Evolutionary conservation across 2,329 filamentous ascomycete species (phyloP).

Genomic region (Pseudocercospora macadamiae): DNA sequence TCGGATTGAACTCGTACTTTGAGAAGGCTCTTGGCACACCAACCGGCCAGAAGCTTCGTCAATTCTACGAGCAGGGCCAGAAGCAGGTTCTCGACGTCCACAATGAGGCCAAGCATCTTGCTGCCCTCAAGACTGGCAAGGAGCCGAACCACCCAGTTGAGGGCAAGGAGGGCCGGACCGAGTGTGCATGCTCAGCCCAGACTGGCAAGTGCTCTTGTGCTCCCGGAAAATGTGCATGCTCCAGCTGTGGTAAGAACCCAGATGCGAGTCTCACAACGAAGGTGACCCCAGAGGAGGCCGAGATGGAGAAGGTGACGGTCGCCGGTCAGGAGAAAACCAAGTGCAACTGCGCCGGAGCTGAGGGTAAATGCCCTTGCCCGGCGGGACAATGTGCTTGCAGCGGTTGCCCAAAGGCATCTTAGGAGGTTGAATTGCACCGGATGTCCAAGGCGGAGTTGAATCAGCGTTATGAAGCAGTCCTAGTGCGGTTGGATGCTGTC

Average conservation of each 20-base stretch:
- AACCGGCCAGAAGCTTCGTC: conserved; percentile 82
- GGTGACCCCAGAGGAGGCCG: conserved; percentile 36
- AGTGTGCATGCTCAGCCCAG: conserved; percentile 50
- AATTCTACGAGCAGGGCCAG: conserved; percentile 82
- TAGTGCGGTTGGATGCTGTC: neutral
- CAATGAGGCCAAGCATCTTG: conserved; percentile 82
- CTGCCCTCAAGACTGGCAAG: conserved; percentile 75
- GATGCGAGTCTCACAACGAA: conserved; percentile 32
- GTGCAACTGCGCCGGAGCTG: conserved; percentile 54
- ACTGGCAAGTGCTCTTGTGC: conserved; percentile 49
- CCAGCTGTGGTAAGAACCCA: conserved; percentile 52
- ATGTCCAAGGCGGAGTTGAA: neutral
- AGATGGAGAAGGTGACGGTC: conserved; percentile 55
- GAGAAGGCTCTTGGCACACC: conserved; percentile 88
- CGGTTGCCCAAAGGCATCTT: conserved; percentile 49
- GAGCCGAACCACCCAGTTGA: conserved; percentile 47
- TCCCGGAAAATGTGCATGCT: conserved; percentile 51
- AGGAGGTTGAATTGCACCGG: conserved; percentile 4
- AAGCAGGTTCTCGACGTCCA: conserved; percentile 96
- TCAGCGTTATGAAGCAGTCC: neutral
- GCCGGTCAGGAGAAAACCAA: conserved; percentile 50
- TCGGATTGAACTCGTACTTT: conserved; percentile 82
- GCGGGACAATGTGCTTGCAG: conserved; percentile 53
- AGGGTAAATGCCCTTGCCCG: conserved; percentile 51
- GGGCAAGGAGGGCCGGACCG: conserved; percentile 44